A percentile compares a stretch with the other conserved stretches of the same genome.
Conservation (phyloP, 345 rosid genomes). For the Erodium maritimum region DNA sequence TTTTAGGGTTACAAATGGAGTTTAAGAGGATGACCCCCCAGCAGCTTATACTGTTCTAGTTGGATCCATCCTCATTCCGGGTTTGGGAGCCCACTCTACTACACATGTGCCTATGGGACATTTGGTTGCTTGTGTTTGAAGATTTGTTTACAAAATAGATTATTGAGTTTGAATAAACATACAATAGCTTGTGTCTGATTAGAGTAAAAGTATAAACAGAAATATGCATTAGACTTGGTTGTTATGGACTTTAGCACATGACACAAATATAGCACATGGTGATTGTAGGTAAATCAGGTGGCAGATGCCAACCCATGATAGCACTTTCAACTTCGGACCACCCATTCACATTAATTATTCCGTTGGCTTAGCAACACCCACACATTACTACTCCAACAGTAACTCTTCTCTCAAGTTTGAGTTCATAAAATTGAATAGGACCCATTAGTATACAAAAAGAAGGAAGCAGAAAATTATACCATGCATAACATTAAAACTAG, state of each 20-base stretch:
- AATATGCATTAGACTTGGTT: no score
- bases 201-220: no score
- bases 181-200: no score
- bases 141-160: background rate
- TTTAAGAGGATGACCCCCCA: background rate
- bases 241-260: background rate
- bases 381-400: no score
- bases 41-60: background rate
- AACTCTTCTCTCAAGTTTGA: no score
- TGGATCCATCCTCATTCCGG: background rate
- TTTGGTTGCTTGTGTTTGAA: background rate
- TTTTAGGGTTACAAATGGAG: background rate
- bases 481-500: no score
- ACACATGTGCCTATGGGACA: no score
- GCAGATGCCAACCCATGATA: background rate
- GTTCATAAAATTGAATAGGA: no score
- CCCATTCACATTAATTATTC: background rate
- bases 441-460: no score
- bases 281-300: background rate
- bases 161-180: background rate
- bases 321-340: background rate
- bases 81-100: background rate
- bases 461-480: background rate
- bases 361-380: background rate
- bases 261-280: background rate